Percentiles rank a stretch among this genome's conserved stretches.
Conservation (phyloP, 225 moss, liverwort and hornwort species). For the Pseudisothecium myosuroides region DNA sequence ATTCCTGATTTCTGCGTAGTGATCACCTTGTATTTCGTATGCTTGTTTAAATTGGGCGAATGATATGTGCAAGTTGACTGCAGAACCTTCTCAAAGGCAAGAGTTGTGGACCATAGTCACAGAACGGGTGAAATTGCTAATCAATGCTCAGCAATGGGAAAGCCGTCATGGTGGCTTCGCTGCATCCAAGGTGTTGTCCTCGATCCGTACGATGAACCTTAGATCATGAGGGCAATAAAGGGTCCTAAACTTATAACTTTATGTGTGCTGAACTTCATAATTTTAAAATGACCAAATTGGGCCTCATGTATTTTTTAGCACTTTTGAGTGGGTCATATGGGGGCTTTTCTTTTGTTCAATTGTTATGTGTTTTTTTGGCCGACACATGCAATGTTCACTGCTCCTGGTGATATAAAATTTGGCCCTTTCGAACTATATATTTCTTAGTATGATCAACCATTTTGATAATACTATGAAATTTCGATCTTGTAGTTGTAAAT, state of each 20-base stretch:
- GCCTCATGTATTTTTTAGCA: neutral
- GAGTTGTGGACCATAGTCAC: conserved; percentile 23
- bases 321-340: neutral
- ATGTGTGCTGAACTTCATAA: neutral
- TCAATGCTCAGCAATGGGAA: conserved; percentile 48
- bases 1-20: neutral
- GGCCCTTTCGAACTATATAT: neutral
- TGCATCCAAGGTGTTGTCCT: conserved; percentile 47
- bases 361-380: neutral
- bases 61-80: neutral
- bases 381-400: neutral
- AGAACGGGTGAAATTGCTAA: conserved; percentile 45
- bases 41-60: neutral
- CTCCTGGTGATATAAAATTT: neutral
- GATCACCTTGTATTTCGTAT: neutral
- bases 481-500: neutral
- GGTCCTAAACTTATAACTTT: neutral
- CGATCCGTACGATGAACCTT: neutral
- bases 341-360: neutral
- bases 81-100: conserved; percentile 35
- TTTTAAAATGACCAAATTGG: neutral
- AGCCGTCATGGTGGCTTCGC: conserved; percentile 65
- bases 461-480: neutral
- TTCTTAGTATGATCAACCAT: neutral
- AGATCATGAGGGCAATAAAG: neutral